These are phyloP conservation scores for Arthroderma uncinatum DNA, from an alignment of 2,329 filamentous ascomycete species.

Conservation along the genomic window DNA sequence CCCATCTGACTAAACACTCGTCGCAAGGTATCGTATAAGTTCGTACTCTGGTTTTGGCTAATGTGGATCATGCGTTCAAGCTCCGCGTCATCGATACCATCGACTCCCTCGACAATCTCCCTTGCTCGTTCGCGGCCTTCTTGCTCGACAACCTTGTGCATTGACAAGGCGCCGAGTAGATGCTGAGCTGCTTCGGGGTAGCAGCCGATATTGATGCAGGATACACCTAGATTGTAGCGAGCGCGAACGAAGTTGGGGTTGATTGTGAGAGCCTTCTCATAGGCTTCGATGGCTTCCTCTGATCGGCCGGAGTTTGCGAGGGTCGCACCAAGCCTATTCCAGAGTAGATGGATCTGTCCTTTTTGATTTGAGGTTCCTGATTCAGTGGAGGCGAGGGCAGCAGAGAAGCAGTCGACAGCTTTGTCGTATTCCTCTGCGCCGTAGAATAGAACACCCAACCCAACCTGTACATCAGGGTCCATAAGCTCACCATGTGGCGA, in stretches of 20 bases:
- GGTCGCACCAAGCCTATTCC: slow-evolving; percentile 93
- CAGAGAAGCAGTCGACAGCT: slow-evolving; percentile 94
- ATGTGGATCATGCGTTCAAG: slow-evolving; percentile 72
- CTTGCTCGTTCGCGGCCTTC: slow-evolving; percentile 72
- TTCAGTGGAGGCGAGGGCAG: slow-evolving; percentile 77
- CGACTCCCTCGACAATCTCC: slow-evolving; percentile 60
- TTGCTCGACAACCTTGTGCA: slow-evolving; percentile 89
- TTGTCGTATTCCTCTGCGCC: slow-evolving; percentile 97
- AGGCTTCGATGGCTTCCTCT: slow-evolving; percentile 94
- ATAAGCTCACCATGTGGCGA: slow-evolving; percentile 88
- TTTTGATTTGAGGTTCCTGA: slow-evolving; percentile 71
- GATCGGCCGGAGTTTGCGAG: slow-evolving; percentile 86
- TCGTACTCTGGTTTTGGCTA: slow-evolving; percentile 85
- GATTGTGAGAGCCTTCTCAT: slow-evolving; percentile 80
- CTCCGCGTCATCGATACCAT: slow-evolving; percentile 54
- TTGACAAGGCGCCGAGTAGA: slow-evolving; percentile 77
- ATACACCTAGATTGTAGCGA: slow-evolving; percentile 90
- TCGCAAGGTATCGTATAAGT: slow-evolving; percentile 85
- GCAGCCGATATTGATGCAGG: slow-evolving; percentile 95
- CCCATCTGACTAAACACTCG: slow-evolving; percentile 97
- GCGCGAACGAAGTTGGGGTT: slow-evolving; percentile 95
- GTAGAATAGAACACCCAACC: slow-evolving; percentile 92
- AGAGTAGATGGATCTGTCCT: slow-evolving; percentile 82
- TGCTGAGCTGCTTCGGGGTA: slow-evolving; percentile 88
- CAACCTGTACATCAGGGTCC: slow-evolving; percentile 97